These are phyloP conservation scores for Eucalyptus cloeziana DNA, from an alignment of 345 rosid genomes.

Conservation along the genomic window DNA sequence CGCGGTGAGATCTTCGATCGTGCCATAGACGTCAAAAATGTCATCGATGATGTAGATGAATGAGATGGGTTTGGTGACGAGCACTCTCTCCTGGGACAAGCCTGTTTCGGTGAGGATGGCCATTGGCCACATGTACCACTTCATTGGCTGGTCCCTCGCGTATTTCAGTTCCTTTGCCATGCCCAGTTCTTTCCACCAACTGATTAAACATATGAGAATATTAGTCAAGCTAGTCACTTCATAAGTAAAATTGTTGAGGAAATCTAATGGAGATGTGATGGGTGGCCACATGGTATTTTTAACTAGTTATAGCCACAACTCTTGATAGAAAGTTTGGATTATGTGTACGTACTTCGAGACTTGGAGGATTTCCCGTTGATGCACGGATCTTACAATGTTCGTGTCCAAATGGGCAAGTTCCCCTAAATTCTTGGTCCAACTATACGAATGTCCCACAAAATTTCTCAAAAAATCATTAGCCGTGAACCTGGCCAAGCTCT, in stretches of 20 bases:
- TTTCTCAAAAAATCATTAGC: background rate
- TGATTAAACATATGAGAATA: background rate
- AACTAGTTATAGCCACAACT: background rate
- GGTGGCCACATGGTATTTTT: background rate
- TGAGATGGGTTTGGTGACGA: background rate
- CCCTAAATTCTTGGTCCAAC: background rate
- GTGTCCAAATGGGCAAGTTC: background rate
- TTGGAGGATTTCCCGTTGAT: background rate
- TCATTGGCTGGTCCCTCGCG: background rate
- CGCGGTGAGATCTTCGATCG: background rate
- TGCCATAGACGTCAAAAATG: background rate
- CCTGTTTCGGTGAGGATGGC: background rate
- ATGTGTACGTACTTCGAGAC: background rate
- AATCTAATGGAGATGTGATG: background rate
- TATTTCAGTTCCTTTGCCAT: background rate
- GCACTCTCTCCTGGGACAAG: background rate
- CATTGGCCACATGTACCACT: conserved; percentile 6
- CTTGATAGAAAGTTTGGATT: background rate
- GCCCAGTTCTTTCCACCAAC: conserved; percentile 3
- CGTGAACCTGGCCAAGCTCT: background rate
- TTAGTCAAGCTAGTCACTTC: background rate
- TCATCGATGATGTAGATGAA: background rate
- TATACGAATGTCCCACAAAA: background rate
- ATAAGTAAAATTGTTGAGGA: background rate
- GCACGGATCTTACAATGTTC: background rate